Evolutionary conservation across 306 rosid species (phyloP).

Genomic region (Inga leiocalycina): DNA sequence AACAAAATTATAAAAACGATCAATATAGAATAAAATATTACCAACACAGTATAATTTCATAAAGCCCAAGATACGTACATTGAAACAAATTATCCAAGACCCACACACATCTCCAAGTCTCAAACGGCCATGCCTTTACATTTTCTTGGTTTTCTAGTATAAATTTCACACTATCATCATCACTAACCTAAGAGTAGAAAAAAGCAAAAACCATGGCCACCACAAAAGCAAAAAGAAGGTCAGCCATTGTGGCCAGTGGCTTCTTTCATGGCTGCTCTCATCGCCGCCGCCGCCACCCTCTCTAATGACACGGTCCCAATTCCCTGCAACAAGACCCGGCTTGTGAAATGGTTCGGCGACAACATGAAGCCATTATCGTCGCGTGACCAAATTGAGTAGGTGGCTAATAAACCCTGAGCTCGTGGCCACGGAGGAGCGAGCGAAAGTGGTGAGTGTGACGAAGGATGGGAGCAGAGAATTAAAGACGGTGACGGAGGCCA

Average conservation of each 20-base stretch:
- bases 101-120: no score
- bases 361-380: slow-evolving; percentile 20
- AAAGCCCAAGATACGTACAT: no score
- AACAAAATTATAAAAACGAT: no score
- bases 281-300: background rate
- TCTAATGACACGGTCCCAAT: slow-evolving; percentile 27
- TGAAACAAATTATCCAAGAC: no score
- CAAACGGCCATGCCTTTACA: no score
- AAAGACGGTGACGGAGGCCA: slow-evolving; percentile 50
- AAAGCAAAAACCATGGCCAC: slow-evolving; percentile 32
- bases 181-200: no score
- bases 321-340: slow-evolving; percentile 32
- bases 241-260: background rate
- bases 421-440: slow-evolving; percentile 42
- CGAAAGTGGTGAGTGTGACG: slow-evolving; percentile 47
- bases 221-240: slow-evolving; percentile 12
- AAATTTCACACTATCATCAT: background rate
- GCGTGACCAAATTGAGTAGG: no score
- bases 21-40: no score
- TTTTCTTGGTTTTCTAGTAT: background rate
- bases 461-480: slow-evolving; percentile 55
- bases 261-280: slow-evolving; percentile 17
- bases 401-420: no score
- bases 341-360: slow-evolving; percentile 45
- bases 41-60: no score